Conservation (phyloP, 768 basidiomycete species). For the Leccinum aurantiacum region DNA sequence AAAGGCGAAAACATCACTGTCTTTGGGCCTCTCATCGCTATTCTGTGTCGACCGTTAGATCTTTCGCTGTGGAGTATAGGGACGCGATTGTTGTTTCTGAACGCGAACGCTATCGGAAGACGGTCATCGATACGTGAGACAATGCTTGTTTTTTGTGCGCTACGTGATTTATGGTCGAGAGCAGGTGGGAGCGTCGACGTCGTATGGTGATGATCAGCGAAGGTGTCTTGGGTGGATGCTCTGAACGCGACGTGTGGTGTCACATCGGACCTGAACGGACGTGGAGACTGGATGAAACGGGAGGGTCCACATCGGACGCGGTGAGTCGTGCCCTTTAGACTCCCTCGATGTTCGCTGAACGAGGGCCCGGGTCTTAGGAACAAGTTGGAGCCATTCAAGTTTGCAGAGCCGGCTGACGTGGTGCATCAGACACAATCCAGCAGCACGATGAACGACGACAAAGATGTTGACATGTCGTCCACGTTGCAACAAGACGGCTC, state of each 20-base stretch:
- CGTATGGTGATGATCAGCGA: conserved; percentile 61
- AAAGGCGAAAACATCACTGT: too few species aligned
- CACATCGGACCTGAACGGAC: conserved; percentile 43
- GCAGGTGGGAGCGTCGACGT: conserved; percentile 74
- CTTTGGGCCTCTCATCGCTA: too few species aligned
- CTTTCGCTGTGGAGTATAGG: too few species aligned
- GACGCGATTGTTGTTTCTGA: conserved; percentile 65
- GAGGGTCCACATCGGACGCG: conserved; percentile 87
- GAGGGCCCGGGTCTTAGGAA: conserved; percentile 43
- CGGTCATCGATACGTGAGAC: conserved; percentile 62
- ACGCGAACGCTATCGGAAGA: conserved; percentile 69
- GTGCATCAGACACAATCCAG: conserved; percentile 21
- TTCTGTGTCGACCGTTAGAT: too few species aligned
- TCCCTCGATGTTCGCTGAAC: conserved; percentile 3
- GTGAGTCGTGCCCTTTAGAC: conserved; percentile 38
- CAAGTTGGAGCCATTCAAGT: too few species aligned
- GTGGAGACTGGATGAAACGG: conserved; percentile 86
- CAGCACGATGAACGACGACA: conserved; percentile 40
- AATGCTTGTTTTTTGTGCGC: neutral
- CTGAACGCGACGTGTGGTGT: conserved; percentile 85
- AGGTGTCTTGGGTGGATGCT: conserved; percentile 60
- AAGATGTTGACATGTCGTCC: conserved; percentile 45
- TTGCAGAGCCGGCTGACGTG: conserved; percentile 38
- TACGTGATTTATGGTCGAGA: neutral
- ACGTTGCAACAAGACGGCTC: conserved; percentile 34